These are phyloP conservation scores for Lactifluus hygrophoroides DNA, from an alignment of 768 basidiomycete species.

Conservation along the genomic window DNA sequence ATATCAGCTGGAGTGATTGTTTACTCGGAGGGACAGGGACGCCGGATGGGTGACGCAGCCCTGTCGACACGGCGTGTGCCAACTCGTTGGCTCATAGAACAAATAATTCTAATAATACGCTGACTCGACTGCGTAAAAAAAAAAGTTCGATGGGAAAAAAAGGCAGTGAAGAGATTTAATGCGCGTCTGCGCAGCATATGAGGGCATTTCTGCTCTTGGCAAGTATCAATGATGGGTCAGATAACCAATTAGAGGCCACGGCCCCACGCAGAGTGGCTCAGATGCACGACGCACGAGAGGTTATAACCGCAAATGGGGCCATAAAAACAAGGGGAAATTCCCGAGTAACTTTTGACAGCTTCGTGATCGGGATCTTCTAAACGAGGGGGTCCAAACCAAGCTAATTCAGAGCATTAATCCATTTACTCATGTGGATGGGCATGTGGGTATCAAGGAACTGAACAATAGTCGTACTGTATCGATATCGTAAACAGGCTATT, in stretches of 20 bases:
- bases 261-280: too few species aligned
- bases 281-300: too few species aligned
- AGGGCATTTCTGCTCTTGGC: too few species aligned
- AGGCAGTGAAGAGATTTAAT: background rate
- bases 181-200: background rate
- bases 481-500: too few species aligned
- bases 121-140: constrained; percentile 5
- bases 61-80: background rate
- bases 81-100: background rate
- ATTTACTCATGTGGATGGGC: too few species aligned
- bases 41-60: constrained; percentile 7
- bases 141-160: background rate
- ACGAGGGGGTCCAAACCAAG: too few species aligned
- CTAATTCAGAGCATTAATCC: too few species aligned
- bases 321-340: background rate
- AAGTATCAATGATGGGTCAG: too few species aligned
- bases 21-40: background rate
- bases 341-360: background rate
- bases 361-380: background rate
- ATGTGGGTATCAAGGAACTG: too few species aligned
- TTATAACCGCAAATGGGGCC: too few species aligned
- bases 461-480: too few species aligned
- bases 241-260: background rate
- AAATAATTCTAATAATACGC: background rate
- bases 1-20: background rate